Conservation (phyloP, 139 green algal species). For the Chlorella sp. region DNA sequence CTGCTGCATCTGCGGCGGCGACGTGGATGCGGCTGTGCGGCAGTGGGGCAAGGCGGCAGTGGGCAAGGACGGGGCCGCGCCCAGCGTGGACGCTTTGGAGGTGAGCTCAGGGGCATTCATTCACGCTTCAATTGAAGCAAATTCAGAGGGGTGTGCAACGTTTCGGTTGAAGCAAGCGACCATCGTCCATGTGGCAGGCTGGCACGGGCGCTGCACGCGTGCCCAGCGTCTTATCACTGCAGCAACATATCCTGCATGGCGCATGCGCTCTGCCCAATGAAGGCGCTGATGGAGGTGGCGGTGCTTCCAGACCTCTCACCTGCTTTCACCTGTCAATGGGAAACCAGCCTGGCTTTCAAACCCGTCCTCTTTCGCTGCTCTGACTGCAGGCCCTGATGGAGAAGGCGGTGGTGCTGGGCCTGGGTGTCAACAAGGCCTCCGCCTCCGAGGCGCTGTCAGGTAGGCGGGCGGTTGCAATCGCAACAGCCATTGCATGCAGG, state of each 20-base stretch:
- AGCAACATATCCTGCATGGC: too few relatives aligned
- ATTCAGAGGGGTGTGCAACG: too few relatives aligned
- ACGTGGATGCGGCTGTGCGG: slow-evolving; percentile 85
- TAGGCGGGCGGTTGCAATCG: background rate
- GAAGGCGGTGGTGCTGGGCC: slow-evolving; percentile 91
- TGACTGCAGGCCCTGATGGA: slow-evolving; percentile 87
- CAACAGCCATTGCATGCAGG: too few relatives aligned
- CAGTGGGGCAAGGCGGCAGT: slow-evolving; percentile 63
- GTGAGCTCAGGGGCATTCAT: slow-evolving; percentile 54
- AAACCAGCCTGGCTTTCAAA: background rate
- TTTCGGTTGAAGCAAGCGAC: too few relatives aligned
- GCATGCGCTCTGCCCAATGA: too few relatives aligned
- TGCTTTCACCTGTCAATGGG: too few relatives aligned
- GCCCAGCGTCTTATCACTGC: too few relatives aligned
- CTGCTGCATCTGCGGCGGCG: slow-evolving; percentile 91
- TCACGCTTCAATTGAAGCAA: too few relatives aligned
- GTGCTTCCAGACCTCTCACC: too few relatives aligned
- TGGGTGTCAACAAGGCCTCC: slow-evolving; percentile 66
- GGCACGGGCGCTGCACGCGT: too few relatives aligned
- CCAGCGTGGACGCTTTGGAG: slow-evolving; percentile 77
- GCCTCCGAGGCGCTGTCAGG: slow-evolving; percentile 65
- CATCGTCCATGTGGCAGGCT: too few relatives aligned
- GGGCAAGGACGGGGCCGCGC: slow-evolving; percentile 29
- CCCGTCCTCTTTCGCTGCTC: background rate
- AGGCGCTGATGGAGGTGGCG: too few relatives aligned